A percentile compares a stretch with the other conserved stretches of the same genome.
phyloP scores from a whole-genome alignment of 169 alveolate species.

The Eimeria sp. region DNA sequence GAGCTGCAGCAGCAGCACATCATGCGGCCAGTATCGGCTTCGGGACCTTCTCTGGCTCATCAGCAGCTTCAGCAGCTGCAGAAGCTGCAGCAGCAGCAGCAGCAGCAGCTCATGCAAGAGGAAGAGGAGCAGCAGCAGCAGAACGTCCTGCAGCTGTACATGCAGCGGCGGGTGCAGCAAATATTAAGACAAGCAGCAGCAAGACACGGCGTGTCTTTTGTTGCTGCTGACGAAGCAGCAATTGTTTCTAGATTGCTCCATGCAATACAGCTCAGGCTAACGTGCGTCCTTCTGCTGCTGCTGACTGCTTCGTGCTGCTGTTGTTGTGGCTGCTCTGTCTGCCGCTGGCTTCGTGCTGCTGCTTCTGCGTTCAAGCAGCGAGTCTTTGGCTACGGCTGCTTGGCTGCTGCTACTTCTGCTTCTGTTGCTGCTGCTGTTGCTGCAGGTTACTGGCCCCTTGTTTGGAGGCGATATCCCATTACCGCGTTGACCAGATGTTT shows the following conservation, averaged over 20 bases:
- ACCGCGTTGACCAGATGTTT: slow-evolving; percentile 16
- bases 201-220: background rate
- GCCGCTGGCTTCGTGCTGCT: background rate
- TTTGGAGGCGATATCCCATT: slow-evolving; percentile 8
- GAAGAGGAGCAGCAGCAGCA: slow-evolving; percentile 35
- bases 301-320: slow-evolving; percentile 27
- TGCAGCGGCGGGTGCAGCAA: slow-evolving; percentile 53
- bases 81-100: too few species aligned
- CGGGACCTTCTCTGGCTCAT: too few species aligned
- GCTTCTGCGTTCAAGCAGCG: background rate
- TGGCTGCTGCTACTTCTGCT: background rate
- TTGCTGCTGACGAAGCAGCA: slow-evolving; percentile 54
- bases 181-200: background rate
- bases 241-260: background rate
- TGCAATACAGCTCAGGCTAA: slow-evolving; percentile 20
- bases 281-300: slow-evolving; percentile 49
- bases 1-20: too few species aligned
- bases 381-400: background rate
- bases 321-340: background rate
- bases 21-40: too few species aligned
- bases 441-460: slow-evolving; percentile 64
- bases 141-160: background rate
- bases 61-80: too few species aligned
- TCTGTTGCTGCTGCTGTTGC: slow-evolving; percentile 38
- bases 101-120: too few species aligned